A percentile compares a stretch with the other conserved stretches of the same genome.
phyloP scores from a whole-genome alignment of 1,139 yeast species.

The Saccharomyces pastorianus region DNA sequence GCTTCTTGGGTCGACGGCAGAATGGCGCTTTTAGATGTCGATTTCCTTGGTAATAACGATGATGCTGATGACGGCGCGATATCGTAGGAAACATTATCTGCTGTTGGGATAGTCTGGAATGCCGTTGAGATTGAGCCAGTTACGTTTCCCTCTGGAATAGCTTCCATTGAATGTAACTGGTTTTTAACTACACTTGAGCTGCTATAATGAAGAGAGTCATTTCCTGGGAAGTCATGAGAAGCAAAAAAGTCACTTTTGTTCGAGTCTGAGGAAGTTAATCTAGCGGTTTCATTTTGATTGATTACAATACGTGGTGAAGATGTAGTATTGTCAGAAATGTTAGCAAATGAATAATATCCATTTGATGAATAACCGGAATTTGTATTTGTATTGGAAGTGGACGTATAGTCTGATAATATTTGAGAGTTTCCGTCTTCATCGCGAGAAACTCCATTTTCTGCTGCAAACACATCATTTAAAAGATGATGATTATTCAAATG shows the following conservation, averaged over 20 bases:
- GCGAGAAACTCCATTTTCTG: not conserved
- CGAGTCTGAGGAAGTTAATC: not conserved
- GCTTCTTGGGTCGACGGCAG: not conserved
- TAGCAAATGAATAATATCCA: conserved; percentile 32
- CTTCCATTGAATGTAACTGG: conserved; percentile 9
- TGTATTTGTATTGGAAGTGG: conserved; percentile 15
- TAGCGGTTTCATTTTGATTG: not conserved
- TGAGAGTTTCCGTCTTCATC: conserved; percentile 22
- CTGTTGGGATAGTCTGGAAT: conserved; percentile 21
- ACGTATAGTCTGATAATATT: conserved; percentile 24
- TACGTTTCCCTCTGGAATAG: conserved; percentile 9
- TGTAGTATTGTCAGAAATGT: conserved; percentile 32
- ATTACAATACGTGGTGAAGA: conserved; percentile 11
- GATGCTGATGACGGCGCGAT: conserved; percentile 12
- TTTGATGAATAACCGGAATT: conserved; percentile 27
- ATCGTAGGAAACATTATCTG: conserved; percentile 25
- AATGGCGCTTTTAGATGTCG: not conserved
- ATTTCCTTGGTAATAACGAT: not conserved
- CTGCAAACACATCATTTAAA: conserved; percentile 16
- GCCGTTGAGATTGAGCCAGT: conserved; percentile 11
- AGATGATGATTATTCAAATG: conserved; percentile 25
- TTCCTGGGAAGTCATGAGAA: not conserved
- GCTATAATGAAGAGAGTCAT: not conserved
- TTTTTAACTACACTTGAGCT: not conserved
- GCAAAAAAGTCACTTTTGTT: not conserved